A percentile compares a stretch with the other conserved stretches of the same genome.
These are phyloP conservation scores for Aureobasidium sp. DNA, from an alignment of 2,329 filamentous ascomycete species.

Conservation along the genomic window DNA sequence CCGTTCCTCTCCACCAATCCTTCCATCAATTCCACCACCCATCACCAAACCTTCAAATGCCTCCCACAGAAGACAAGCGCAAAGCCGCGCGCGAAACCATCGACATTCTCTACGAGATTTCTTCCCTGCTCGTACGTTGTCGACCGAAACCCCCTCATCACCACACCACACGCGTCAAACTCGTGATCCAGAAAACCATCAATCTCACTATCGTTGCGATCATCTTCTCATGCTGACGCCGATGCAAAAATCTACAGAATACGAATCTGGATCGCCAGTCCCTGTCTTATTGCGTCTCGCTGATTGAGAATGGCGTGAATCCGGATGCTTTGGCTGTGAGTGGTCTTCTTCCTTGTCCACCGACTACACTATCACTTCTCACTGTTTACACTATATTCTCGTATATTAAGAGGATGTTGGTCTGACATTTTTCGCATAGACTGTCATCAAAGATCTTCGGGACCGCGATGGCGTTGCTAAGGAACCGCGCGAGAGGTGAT, in stretches of 20 bases:
- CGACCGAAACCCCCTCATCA: too few relatives aligned
- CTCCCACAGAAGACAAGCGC: constrained; percentile 48
- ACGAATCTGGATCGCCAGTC: constrained; percentile 85
- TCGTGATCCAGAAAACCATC: too few relatives aligned
- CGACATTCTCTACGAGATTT: constrained; percentile 65
- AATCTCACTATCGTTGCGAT: background rate
- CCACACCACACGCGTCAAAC: background rate
- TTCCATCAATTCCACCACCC: background rate
- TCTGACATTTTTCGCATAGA: constrained; percentile 25
- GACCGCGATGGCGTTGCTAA: background rate
- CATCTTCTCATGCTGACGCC: too few relatives aligned
- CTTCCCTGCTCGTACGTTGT: constrained; percentile 66
- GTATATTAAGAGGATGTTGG: background rate
- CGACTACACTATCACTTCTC: background rate
- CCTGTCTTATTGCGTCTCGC: constrained; percentile 86
- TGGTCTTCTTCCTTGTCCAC: constrained; percentile 14
- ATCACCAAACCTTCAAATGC: constrained; percentile 11
- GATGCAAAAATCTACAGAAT: constrained; percentile 70
- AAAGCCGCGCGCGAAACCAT: constrained; percentile 72
- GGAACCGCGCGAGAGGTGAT: background rate
- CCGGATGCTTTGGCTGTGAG: constrained; percentile 88
- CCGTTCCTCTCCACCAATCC: background rate
- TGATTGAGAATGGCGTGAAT: constrained; percentile 96
- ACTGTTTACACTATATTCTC: too few relatives aligned
- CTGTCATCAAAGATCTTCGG: constrained; percentile 38